Conservation (phyloP, 495 filamentous ascomycete species). For the Beverwykella pulmonaria region DNA sequence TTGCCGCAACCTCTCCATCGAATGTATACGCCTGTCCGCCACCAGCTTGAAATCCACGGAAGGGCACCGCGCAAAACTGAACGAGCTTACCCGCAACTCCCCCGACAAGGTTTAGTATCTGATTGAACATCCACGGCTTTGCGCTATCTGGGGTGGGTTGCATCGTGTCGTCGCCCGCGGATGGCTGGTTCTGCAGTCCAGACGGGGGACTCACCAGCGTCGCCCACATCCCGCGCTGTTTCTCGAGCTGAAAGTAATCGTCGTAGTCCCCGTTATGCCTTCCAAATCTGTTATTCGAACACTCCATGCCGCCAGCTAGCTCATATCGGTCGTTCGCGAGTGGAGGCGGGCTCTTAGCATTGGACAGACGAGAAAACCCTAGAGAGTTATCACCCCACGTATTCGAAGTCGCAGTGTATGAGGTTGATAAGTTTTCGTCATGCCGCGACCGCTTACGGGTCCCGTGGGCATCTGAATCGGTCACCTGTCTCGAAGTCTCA, state of each 20-base stretch:
- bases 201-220: conserved; percentile 10
- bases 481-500: conserved; percentile 27
- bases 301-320: conserved; percentile 67
- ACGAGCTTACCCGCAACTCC: conserved; percentile 68
- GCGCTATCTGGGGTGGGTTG: conserved; percentile 21
- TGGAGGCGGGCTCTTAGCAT: conserved; percentile 48
- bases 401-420: conserved; percentile 3
- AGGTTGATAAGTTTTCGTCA: neutral
- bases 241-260: conserved; percentile 46
- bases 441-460: conserved; percentile 31
- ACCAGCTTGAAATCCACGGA: conserved; percentile 83
- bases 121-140: conserved; percentile 36
- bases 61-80: conserved; percentile 76
- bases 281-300: conserved; percentile 51
- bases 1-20: neutral
- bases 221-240: conserved; percentile 48
- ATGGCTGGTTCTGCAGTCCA: neutral
- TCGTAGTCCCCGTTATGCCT: conserved; percentile 56
- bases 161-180: neutral
- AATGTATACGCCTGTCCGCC: conserved; percentile 70
- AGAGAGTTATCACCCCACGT: conserved; percentile 22
- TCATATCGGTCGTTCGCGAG: conserved; percentile 59
- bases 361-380: conserved; percentile 26
- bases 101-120: conserved; percentile 58
- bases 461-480: conserved; percentile 18